These are phyloP conservation scores for Penicillium palitans DNA, from an alignment of 2,329 filamentous ascomycete species.

Conservation along the genomic window DNA sequence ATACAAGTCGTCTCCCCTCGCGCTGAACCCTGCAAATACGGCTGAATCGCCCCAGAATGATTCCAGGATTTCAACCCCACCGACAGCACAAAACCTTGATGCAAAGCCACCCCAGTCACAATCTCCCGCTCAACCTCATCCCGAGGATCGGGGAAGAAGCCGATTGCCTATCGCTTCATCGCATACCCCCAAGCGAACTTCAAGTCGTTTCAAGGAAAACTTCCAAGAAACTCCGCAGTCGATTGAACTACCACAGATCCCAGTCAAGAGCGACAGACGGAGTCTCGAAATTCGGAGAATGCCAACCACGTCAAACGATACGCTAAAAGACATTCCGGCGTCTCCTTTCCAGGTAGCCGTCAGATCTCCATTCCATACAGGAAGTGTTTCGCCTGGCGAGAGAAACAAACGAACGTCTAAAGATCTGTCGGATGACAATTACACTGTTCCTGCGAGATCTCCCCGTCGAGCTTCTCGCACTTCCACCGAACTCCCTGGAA, in stretches of 20 bases:
- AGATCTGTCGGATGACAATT: constrained; percentile 1
- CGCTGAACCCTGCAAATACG: constrained; percentile 25
- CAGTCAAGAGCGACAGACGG: constrained; percentile 2
- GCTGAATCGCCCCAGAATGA: constrained; percentile 10
- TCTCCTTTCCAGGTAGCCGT: constrained; percentile 6
- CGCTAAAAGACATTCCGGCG: not conserved
- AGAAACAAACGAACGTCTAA: not conserved
- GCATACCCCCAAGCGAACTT: not conserved
- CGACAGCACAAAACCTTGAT: not conserved
- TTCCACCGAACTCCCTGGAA: not conserved
- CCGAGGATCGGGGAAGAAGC: constrained; percentile 11
- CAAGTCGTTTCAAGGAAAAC: constrained; percentile 1
- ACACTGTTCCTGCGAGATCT: constrained; percentile 2
- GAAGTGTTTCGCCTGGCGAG: constrained; percentile 4
- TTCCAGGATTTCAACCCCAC: not conserved
- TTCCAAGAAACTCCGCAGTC: constrained; percentile 2
- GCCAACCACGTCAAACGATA: not conserved
- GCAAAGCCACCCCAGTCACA: constrained; percentile 6
- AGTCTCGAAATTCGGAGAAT: constrained; percentile 8
- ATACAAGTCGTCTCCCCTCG: constrained; percentile 38
- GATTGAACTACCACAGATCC: not conserved
- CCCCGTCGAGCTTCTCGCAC: not conserved
- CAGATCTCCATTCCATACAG: constrained; percentile 8
- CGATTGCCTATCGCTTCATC: constrained; percentile 2
- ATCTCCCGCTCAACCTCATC: not conserved